Evolutionary conservation across 2,329 filamentous ascomycete genomes (phyloP).

Genomic region (Ophiosphaerella korrae): DNA sequence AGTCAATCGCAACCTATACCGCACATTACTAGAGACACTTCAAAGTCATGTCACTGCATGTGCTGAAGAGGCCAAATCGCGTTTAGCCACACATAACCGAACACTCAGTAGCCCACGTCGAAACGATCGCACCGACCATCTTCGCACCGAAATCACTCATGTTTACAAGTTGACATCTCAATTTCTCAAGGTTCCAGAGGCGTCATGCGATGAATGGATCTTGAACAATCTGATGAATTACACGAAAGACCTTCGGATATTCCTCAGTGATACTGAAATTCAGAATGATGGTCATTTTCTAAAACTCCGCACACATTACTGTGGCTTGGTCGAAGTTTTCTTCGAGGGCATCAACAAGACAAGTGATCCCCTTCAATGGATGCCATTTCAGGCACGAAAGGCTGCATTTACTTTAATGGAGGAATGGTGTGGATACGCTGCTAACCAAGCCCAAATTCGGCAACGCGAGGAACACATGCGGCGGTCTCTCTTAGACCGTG

Average conservation of each 20-base stretch:
- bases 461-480: constrained; percentile 86
- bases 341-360: constrained; percentile 90
- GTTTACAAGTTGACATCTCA: constrained; percentile 94
- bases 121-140: constrained; percentile 80
- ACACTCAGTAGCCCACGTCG: constrained; percentile 77
- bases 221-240: constrained; percentile 87
- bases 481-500: constrained; percentile 80
- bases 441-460: constrained; percentile 82
- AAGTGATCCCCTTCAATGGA: constrained; percentile 86
- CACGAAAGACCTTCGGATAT: constrained; percentile 89
- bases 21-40: constrained; percentile 85
- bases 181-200: constrained; percentile 77
- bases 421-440: constrained; percentile 97
- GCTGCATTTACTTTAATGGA: constrained; percentile 97
- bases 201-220: constrained; percentile 88
- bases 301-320: constrained; percentile 89
- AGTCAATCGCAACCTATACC: constrained; percentile 93
- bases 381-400: constrained; percentile 95
- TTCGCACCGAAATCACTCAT: constrained; percentile 93
- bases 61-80: constrained; percentile 83
- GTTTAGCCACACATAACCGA: constrained; percentile 77
- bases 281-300: constrained; percentile 96
- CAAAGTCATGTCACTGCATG: constrained; percentile 85
- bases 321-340: constrained; percentile 87
- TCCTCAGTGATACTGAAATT: constrained; percentile 91